Conservation (phyloP, 352 stramenopile species). For the Globisporangium nagaii region DNA sequence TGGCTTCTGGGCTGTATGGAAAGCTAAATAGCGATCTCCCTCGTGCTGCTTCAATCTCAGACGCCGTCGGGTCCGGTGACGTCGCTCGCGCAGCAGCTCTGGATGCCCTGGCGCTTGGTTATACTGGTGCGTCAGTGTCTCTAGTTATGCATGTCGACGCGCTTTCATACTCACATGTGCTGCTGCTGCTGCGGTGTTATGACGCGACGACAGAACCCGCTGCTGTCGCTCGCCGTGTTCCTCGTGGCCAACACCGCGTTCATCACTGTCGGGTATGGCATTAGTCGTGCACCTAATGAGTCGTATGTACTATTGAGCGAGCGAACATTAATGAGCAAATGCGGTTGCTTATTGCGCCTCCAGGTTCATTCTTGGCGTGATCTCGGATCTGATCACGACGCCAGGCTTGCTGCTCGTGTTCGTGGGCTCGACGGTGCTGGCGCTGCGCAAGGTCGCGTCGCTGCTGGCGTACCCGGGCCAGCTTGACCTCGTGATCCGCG, state of each 20-base stretch:
- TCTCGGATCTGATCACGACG: slow-evolving; percentile 43
- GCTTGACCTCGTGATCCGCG: slow-evolving; percentile 66
- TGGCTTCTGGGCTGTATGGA: no score
- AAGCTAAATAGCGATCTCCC: not conserved
- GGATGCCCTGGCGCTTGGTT: slow-evolving; percentile 62
- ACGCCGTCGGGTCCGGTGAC: not conserved
- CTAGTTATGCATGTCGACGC: not conserved
- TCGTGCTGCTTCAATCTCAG: not conserved
- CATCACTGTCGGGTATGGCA: slow-evolving; percentile 38
- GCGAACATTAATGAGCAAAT: no score
- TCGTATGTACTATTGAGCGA: no score
- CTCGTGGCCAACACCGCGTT: slow-evolving; percentile 52
- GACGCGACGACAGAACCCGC: slow-evolving; percentile 37
- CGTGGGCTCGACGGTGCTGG: slow-evolving; percentile 19
- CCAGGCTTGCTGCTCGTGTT: slow-evolving; percentile 51
- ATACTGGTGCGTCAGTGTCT: slow-evolving; percentile 28
- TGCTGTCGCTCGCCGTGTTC: slow-evolving; percentile 46
- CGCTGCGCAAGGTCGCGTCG: slow-evolving; percentile 44
- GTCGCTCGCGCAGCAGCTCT: slow-evolving; percentile 60
- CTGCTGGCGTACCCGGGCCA: slow-evolving; percentile 73
- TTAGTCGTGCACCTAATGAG: no score
- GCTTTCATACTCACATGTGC: not conserved
- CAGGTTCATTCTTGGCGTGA: slow-evolving; percentile 41
- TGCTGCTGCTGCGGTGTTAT: not conserved
- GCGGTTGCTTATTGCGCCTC: not conserved